phyloP scores from a whole-genome alignment of 495 filamentous ascomycete genomes.

The Cudoniella acicularis region DNA sequence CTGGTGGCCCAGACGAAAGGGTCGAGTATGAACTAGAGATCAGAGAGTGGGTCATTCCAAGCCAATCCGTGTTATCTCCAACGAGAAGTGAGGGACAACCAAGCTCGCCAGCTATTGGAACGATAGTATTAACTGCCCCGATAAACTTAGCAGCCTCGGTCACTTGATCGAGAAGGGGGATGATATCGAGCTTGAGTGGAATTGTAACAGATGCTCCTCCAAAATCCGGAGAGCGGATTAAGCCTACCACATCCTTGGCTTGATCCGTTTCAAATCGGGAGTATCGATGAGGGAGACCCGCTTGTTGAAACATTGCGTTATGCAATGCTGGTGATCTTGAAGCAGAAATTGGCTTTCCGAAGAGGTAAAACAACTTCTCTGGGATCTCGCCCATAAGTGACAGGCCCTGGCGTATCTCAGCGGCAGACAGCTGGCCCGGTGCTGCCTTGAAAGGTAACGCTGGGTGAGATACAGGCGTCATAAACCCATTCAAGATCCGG shows the following conservation, averaged over 20 bases:
- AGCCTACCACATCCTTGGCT: slow-evolving; percentile 56
- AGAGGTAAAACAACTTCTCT: slow-evolving; percentile 75
- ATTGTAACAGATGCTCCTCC: slow-evolving; percentile 95
- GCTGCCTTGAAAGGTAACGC: slow-evolving; percentile 87
- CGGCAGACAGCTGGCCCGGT: slow-evolving; percentile 88
- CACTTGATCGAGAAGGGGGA: slow-evolving; percentile 75
- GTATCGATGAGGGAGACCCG: slow-evolving; percentile 87
- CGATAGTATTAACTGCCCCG: slow-evolving; percentile 93
- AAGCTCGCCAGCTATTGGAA: slow-evolving; percentile 41
- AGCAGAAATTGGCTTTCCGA: slow-evolving; percentile 75
- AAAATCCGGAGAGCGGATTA: slow-evolving; percentile 71
- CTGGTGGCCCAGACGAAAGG: slow-evolving; percentile 21
- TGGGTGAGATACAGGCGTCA: slow-evolving; percentile 94
- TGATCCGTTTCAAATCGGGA: slow-evolving; percentile 69
- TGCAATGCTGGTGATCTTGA: slow-evolving; percentile 87
- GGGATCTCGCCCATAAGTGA: slow-evolving; percentile 77
- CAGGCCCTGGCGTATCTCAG: slow-evolving; percentile 78
- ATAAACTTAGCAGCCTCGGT: slow-evolving; percentile 75
- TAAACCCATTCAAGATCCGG: slow-evolving; percentile 83
- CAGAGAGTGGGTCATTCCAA: slow-evolving; percentile 83
- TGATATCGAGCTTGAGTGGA: slow-evolving; percentile 87
- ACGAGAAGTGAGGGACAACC: slow-evolving; percentile 49
- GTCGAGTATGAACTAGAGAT: slow-evolving; percentile 38
- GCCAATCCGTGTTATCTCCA: slow-evolving; percentile 96
- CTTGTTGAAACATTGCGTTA: slow-evolving; percentile 74